Percentiles rank a stretch among this genome's conserved stretches.
Evolutionary conservation across 2,329 filamentous ascomycete genomes (phyloP).

Genomic region (Fusarium fujikuroi): DNA sequence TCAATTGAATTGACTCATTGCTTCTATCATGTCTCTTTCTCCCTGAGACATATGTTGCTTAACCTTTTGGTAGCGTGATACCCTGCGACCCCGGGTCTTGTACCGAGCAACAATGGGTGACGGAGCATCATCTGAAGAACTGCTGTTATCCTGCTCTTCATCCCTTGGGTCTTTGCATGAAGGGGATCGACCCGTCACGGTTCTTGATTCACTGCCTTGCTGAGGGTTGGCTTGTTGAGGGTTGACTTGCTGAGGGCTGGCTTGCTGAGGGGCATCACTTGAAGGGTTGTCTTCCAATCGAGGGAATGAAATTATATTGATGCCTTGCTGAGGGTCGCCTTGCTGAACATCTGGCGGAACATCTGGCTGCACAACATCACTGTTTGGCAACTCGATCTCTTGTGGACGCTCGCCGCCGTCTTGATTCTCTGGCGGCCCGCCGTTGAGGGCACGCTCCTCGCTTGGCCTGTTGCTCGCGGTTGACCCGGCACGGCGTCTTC

Average conservation of each 20-base stretch:
- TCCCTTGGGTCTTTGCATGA: neutral
- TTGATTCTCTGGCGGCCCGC: neutral
- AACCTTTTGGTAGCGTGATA: neutral
- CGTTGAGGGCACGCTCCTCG: neutral
- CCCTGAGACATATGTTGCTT: neutral
- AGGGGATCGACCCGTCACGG: fast-evolving
- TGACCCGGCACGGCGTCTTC: neutral
- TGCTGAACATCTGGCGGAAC: neutral
- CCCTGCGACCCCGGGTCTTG: neutral
- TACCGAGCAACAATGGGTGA: no score
- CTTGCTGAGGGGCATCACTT: neutral
- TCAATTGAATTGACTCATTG: neutral
- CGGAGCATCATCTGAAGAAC: neutral
- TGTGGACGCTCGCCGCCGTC: neutral
- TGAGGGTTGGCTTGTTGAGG: no score
- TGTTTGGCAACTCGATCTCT: neutral
- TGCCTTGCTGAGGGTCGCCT: neutral
- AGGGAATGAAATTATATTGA: neutral
- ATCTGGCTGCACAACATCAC: neutral
- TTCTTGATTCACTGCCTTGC: neutral
- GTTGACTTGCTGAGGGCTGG: no score
- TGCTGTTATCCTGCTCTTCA: fast-evolving
- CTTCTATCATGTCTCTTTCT: neutral
- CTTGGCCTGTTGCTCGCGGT: neutral
- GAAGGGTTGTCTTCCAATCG: neutral